phyloP scores from a whole-genome alignment of 768 basidiomycete genomes.

The Termitomyces bulborhizus region DNA sequence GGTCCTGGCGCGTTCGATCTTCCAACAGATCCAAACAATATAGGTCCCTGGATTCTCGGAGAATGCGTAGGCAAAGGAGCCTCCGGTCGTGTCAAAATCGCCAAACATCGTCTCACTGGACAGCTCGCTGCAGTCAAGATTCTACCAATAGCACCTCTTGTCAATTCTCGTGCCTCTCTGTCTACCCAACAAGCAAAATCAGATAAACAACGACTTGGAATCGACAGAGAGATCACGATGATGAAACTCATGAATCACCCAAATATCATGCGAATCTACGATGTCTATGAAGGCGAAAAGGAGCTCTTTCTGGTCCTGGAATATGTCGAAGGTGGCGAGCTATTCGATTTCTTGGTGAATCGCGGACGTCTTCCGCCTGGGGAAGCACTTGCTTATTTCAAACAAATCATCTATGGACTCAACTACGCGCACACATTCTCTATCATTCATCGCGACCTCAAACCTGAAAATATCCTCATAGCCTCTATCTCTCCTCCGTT shows the following conservation, averaged over 20 bases:
- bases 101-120: conserved; percentile 76
- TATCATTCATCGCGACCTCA: conserved; percentile 96
- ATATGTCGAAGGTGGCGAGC: conserved; percentile 93
- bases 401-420: conserved; percentile 91
- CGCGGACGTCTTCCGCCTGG: conserved; percentile 71
- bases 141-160: conserved; percentile 74
- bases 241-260: conserved; percentile 99
- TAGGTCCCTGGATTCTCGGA: conserved; percentile 92
- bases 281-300: conserved; percentile 89
- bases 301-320: conserved; percentile 92
- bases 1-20: conserved; percentile 69
- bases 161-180: conserved; percentile 65
- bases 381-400: conserved; percentile 89
- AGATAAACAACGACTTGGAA: conserved; percentile 78
- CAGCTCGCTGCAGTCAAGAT: conserved; percentile 97
- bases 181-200: conserved; percentile 63
- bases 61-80: conserved; percentile 93
- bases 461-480: conserved; percentile 95
- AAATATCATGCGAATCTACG: conserved; percentile 92
- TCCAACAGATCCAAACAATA: conserved; percentile 76
- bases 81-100: conserved; percentile 92
- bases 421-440: conserved; percentile 97
- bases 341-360: conserved; percentile 95
- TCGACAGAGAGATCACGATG: conserved; percentile 95
- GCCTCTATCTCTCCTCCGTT: conserved; percentile 74